Conservation (phyloP, 2,329 filamentous ascomycete genomes). For the Fusarium dlaminii region DNA sequence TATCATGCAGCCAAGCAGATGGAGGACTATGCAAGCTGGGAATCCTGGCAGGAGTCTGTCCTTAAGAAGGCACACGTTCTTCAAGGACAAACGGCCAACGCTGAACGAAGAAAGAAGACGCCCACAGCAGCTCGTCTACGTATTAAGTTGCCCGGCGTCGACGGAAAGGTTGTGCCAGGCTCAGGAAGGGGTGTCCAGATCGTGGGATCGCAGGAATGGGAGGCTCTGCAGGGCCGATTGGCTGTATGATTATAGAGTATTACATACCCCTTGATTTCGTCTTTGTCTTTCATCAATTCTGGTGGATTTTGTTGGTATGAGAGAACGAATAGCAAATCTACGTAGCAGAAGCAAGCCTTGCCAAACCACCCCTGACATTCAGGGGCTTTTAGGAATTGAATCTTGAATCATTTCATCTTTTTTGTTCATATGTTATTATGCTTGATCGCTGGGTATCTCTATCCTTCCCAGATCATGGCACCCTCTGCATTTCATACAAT, state of each 20-base stretch:
- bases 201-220: constrained; percentile 65
- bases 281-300: constrained; percentile 16
- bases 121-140: constrained; percentile 58
- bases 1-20: constrained; percentile 72
- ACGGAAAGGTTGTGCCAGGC: constrained; percentile 56
- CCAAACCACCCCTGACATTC: background rate
- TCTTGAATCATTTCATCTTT: constrained; percentile 30
- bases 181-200: constrained; percentile 58
- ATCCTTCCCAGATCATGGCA: constrained; percentile 25
- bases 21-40: constrained; percentile 73
- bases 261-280: constrained; percentile 39
- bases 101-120: constrained; percentile 41
- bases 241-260: constrained; percentile 43
- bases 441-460: constrained; percentile 32
- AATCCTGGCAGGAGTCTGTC: constrained; percentile 65
- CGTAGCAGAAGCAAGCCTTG: constrained; percentile 26
- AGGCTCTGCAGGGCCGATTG: constrained; percentile 58
- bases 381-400: constrained; percentile 15
- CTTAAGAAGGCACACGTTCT: constrained; percentile 61
- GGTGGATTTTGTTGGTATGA: constrained; percentile 27
- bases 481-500: background rate
- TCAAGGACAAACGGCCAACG: constrained; percentile 32
- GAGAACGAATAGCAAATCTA: constrained; percentile 22
- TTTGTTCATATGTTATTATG: constrained; percentile 24
- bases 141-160: constrained; percentile 58